phyloP scores from a whole-genome alignment of 768 basidiomycete genomes.

The Leccinum truebloodii region DNA sequence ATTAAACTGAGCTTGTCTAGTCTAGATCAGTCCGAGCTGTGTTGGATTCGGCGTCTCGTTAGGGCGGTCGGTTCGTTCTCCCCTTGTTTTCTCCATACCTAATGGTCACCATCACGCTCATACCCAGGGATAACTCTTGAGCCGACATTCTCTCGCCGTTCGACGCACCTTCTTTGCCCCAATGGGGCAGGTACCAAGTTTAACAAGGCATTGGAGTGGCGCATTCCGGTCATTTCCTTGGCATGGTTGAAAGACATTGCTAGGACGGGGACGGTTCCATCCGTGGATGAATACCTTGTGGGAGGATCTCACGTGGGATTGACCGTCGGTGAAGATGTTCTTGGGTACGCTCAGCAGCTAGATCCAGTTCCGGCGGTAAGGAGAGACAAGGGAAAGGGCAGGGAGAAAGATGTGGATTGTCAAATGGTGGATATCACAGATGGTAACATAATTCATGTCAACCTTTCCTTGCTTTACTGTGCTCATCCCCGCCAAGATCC shows the following conservation, averaged over 20 bases:
- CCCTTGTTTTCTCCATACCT: background rate
- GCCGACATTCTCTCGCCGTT: constrained; percentile 59
- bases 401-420: constrained; percentile 31
- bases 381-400: constrained; percentile 35
- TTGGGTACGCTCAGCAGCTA: constrained; percentile 11
- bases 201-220: constrained; percentile 79
- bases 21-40: constrained; percentile 66
- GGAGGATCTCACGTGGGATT: constrained; percentile 37
- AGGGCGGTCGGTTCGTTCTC: constrained; percentile 24
- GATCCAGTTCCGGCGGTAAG: constrained; percentile 7
- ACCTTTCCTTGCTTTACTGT: background rate
- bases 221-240: constrained; percentile 67
- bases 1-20: constrained; percentile 74
- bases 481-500: constrained; percentile 11
- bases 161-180: constrained; percentile 84
- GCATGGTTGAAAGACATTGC: constrained; percentile 70
- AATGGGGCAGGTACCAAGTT: constrained; percentile 70
- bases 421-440: constrained; percentile 41
- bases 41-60: constrained; percentile 48
- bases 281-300: constrained; percentile 35
- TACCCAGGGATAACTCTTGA: constrained; percentile 53
- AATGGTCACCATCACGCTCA: constrained; percentile 1
- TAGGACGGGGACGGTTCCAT: constrained; percentile 48
- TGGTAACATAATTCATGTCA: constrained; percentile 19
- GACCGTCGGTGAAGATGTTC: constrained; percentile 33